phyloP scores from a whole-genome alignment of 2,329 filamentous ascomycete genomes.

The Fusarium robinianum region DNA sequence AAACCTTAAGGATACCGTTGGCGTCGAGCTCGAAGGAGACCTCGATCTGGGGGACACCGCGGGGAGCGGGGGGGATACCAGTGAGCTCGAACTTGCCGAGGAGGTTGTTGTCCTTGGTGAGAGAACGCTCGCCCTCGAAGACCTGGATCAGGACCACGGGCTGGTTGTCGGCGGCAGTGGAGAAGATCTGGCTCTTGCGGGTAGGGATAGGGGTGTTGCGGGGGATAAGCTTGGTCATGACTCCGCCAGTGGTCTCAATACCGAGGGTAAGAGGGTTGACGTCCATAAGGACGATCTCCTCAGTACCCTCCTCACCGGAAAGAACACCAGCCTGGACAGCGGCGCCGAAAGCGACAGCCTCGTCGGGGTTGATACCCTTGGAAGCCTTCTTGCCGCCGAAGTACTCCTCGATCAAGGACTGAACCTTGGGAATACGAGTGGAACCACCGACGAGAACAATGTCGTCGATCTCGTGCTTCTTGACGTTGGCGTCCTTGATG shows the following conservation, averaged over 20 bases:
- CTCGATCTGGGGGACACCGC: constrained; percentile 97
- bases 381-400: constrained; percentile 94
- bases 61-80: constrained; percentile 90
- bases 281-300: constrained; percentile 89
- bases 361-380: constrained; percentile 99
- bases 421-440: constrained; percentile 98
- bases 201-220: constrained; percentile 95
- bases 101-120: constrained; percentile 97
- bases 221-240: constrained; percentile 96
- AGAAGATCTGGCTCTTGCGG: constrained; percentile 98
- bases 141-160: constrained; percentile 94
- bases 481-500: constrained; percentile 95
- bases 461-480: constrained; percentile 93
- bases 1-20: constrained; percentile 98
- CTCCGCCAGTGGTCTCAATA: constrained; percentile 96
- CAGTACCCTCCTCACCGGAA: constrained; percentile 81
- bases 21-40: constrained; percentile 97
- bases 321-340: constrained; percentile 97
- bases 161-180: constrained; percentile 95
- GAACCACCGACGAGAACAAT: constrained; percentile 98
- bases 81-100: constrained; percentile 99
- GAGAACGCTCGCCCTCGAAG: constrained; percentile 87
- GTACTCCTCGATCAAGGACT: constrained; percentile 92
- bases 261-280: constrained; percentile 95
- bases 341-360: constrained; percentile 97